Percentiles rank a stretch among this genome's conserved stretches.
These are phyloP conservation scores for Populus hybrid DNA, from an alignment of 441 rosid genomes.

Conservation along the genomic window DNA sequence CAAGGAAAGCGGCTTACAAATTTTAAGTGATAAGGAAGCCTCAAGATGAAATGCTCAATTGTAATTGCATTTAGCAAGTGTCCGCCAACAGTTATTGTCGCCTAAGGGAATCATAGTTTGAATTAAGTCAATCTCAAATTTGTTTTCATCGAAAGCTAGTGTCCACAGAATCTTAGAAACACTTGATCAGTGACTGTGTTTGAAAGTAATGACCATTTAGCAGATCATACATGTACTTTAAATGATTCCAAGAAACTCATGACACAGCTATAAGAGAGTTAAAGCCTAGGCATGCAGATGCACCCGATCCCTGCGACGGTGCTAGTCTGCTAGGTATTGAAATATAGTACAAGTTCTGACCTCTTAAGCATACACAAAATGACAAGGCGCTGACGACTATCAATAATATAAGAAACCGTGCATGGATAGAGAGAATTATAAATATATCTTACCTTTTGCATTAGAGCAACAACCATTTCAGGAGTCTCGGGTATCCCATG, in stretches of 20 bases:
- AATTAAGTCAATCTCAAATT: background rate
- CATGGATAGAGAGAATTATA: background rate
- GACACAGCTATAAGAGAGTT: background rate
- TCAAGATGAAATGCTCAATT: slow-evolving; percentile 79
- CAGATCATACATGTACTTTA: background rate
- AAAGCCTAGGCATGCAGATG: background rate
- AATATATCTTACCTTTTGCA: slow-evolving; percentile 59
- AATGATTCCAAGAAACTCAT: background rate
- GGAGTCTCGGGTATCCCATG: slow-evolving; percentile 71
- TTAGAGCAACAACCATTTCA: slow-evolving; percentile 65
- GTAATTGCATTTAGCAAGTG: slow-evolving; percentile 67
- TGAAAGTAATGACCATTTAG: background rate
- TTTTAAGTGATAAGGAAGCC: slow-evolving; percentile 80
- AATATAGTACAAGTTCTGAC: background rate
- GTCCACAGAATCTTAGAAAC: background rate
- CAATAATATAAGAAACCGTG: background rate
- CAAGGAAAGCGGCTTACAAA: slow-evolving; percentile 46
- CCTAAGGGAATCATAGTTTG: slow-evolving; percentile 42
- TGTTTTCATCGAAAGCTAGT: background rate
- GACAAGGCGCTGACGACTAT: background rate
- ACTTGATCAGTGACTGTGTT: background rate
- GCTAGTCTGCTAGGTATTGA: background rate
- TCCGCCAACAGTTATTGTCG: slow-evolving; percentile 65
- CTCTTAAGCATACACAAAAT: background rate
- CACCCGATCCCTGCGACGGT: background rate